These are phyloP conservation scores for Tetrapisispora pingtungensis DNA, from an alignment of 805 yeast genomes.

Conservation along the genomic window DNA sequence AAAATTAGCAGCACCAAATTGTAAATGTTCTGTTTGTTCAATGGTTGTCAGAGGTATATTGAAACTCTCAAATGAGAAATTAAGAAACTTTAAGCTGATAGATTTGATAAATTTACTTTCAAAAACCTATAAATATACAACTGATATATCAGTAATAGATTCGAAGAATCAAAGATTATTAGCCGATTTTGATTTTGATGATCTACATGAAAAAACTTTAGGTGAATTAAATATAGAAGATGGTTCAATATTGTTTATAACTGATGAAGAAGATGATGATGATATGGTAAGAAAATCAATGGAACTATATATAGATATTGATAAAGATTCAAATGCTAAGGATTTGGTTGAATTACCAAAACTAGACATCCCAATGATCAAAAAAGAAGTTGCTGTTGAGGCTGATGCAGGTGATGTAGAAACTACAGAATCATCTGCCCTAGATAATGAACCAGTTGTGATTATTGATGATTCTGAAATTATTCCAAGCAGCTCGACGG, in stretches of 20 bases:
- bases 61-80: conserved; percentile 22
- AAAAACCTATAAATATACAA: conserved; percentile 41
- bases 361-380: conserved; percentile 23
- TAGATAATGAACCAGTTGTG: background rate
- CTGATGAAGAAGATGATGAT: conserved; percentile 53
- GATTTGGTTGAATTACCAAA: conserved; percentile 25
- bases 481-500: conserved; percentile 25
- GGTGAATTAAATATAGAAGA: conserved; percentile 41
- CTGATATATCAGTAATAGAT: conserved; percentile 26
- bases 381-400: background rate
- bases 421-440: background rate
- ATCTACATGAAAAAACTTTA: conserved; percentile 45
- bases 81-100: conserved; percentile 31
- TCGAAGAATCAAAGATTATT: conserved; percentile 42
- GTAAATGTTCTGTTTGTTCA: conserved; percentile 60
- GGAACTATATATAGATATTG: conserved; percentile 43
- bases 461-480: background rate
- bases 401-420: background rate
- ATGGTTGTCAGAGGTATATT: conserved; percentile 43
- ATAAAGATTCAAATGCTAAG: conserved; percentile 2
- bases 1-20: conserved; percentile 49
- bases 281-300: conserved; percentile 38
- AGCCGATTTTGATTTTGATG: conserved; percentile 84
- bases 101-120: conserved; percentile 44
- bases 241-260: conserved; percentile 59